These are phyloP conservation scores for Dothideomycetes sp. DNA, from an alignment of 2,329 filamentous ascomycete genomes.

Conservation along the genomic window DNA sequence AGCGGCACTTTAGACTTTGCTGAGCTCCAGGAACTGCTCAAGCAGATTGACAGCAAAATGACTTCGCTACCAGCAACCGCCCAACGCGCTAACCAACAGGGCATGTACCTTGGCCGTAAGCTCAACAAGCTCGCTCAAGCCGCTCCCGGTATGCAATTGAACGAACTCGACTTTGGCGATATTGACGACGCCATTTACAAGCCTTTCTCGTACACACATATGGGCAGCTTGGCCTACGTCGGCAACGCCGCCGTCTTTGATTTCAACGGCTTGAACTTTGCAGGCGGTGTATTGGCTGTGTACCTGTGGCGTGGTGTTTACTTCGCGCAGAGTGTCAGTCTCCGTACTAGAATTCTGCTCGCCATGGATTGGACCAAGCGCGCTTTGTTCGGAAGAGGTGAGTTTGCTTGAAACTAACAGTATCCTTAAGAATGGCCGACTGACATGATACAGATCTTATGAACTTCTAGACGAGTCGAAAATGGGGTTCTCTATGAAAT, in stretches of 20 bases:
- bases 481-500: too few relatives aligned
- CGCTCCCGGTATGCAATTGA: slow-evolving; percentile 63
- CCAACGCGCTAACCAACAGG: slow-evolving; percentile 93
- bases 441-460: slow-evolving; percentile 15
- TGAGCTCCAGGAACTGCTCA: slow-evolving; percentile 78
- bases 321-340: slow-evolving; percentile 93
- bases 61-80: slow-evolving; percentile 92
- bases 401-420: slow-evolving; percentile 34
- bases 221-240: slow-evolving; percentile 87
- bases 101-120: slow-evolving; percentile 83
- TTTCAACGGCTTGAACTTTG: slow-evolving; percentile 66
- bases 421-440: not conserved
- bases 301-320: slow-evolving; percentile 96
- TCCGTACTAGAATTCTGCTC: slow-evolving; percentile 76
- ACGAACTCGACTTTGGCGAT: slow-evolving; percentile 80
- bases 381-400: slow-evolving; percentile 89
- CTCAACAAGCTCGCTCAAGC: slow-evolving; percentile 82
- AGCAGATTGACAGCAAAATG: slow-evolving; percentile 88
- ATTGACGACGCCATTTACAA: slow-evolving; percentile 87
- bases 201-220: slow-evolving; percentile 86
- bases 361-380: slow-evolving; percentile 99
- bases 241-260: slow-evolving; percentile 97
- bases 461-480: slow-evolving; percentile 15
- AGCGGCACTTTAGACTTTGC: slow-evolving; percentile 89
- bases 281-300: slow-evolving; percentile 81